Conservation (phyloP, 1,284 basidiomycete species). For the Leccinum colubrinum region DNA sequence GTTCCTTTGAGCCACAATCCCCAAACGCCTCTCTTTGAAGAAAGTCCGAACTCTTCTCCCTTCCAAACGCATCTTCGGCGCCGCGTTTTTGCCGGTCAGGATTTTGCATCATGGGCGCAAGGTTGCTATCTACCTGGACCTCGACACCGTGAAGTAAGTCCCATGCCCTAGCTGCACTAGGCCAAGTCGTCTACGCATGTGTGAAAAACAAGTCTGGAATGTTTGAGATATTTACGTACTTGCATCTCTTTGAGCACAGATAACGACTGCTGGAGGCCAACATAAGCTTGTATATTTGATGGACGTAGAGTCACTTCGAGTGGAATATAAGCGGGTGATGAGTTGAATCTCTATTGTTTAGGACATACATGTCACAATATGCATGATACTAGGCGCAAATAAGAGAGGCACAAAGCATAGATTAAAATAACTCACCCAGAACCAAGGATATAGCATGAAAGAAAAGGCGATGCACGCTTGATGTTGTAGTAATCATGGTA, state of each 20-base stretch:
- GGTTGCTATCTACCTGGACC: conserved; percentile 47
- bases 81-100: conserved; percentile 54
- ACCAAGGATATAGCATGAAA: conserved; percentile 73
- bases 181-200: conserved; percentile 55
- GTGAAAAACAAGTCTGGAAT: conserved; percentile 12
- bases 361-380: conserved; percentile 67
- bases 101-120: conserved; percentile 34
- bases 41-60: conserved; percentile 48
- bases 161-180: conserved; percentile 67
- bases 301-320: conserved; percentile 62
- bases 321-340: conserved; percentile 5
- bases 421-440: conserved; percentile 56
- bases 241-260: conserved; percentile 69
- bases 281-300: conserved; percentile 64
- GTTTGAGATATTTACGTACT: conserved; percentile 36
- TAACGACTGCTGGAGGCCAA: conserved; percentile 69
- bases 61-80: conserved; percentile 66
- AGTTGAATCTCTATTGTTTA: background rate
- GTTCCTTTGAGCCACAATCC: conserved; percentile 25
- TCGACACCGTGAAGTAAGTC: conserved; percentile 71
- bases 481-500: conserved; percentile 65
- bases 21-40: conserved; percentile 44
- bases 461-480: conserved; percentile 62
- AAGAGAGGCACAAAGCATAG: conserved; percentile 1
- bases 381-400: conserved; percentile 67